These are phyloP conservation scores for Acanthamoeba sp. DNA, from an alignment of 208 protist species.

Conservation along the genomic window DNA sequence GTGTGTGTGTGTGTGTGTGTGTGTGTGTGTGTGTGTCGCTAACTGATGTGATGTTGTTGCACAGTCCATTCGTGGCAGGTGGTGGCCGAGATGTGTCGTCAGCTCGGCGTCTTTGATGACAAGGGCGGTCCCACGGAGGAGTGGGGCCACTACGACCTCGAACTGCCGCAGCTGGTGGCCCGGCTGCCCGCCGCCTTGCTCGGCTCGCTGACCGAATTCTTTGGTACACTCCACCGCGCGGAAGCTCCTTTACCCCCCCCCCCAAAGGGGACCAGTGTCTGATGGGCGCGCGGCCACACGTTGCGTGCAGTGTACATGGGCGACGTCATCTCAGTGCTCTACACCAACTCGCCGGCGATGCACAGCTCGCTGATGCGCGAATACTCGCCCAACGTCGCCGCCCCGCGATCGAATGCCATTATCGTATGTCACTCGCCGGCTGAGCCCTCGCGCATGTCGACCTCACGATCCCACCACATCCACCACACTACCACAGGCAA, in stretches of 20 bases:
- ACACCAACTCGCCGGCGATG: conserved; percentile 95
- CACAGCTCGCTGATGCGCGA: conserved; percentile 93
- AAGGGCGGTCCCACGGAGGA: conserved; percentile 31
- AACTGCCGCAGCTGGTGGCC: conserved; percentile 24
- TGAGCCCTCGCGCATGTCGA: too few relatives aligned
- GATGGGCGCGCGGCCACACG: conserved; percentile 85
- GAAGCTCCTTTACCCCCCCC: too few relatives aligned
- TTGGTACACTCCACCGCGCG: not conserved
- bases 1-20: not conserved
- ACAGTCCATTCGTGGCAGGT: conserved; percentile 71
- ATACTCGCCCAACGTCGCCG: conserved; percentile 88
- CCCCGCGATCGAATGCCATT: conserved; percentile 90
- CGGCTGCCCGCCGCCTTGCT: not conserved
- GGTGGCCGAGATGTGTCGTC: conserved; percentile 63
- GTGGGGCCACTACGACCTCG: conserved; percentile 59
- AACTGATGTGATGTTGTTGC: too few relatives aligned
- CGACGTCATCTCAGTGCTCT: conserved; percentile 93
- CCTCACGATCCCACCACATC: too few relatives aligned
- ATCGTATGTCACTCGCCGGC: conserved; percentile 88
- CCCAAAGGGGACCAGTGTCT: too few relatives aligned
- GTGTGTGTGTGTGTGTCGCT: not conserved
- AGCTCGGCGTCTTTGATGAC: conserved; percentile 66
- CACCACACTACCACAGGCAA: conserved; percentile 44
- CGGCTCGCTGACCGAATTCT: conserved; percentile 71
- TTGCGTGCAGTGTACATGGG: conserved; percentile 89